phyloP scores from a whole-genome alignment of 495 filamentous ascomycete genomes.

The Aspergillus ostianus region DNA sequence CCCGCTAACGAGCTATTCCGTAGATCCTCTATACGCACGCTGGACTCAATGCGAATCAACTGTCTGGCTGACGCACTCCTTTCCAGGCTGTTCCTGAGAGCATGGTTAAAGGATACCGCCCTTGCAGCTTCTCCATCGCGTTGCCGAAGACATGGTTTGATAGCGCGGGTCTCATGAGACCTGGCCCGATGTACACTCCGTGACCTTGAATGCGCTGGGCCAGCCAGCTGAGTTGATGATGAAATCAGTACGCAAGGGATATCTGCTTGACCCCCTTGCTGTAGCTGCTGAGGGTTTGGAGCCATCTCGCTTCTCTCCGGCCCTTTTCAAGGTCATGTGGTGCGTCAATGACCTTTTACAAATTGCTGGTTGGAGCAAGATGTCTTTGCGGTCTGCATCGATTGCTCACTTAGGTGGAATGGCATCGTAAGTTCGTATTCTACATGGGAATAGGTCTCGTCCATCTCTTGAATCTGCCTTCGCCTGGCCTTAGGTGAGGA shows the following conservation, averaged over 20 bases:
- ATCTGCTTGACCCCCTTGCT: neutral
- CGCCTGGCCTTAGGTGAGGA: neutral
- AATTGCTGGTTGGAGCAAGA: neutral
- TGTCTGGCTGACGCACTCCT: neutral
- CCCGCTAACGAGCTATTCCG: neutral
- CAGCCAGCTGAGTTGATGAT: neutral
- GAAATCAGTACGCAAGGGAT: neutral
- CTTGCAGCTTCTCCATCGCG: neutral
- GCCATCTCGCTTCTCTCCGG: neutral
- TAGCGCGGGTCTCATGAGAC: neutral
- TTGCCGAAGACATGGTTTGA: neutral
- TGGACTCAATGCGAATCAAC: too few relatives aligned
- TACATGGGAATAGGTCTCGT: neutral
- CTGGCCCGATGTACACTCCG: neutral
- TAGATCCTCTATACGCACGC: too few relatives aligned
- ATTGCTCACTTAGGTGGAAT: neutral
- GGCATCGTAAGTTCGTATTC: neutral
- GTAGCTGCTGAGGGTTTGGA: neutral
- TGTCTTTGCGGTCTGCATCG: neutral
- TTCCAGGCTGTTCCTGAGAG: neutral
- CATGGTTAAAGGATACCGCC: neutral
- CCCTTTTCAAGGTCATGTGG: neutral
- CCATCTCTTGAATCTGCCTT: neutral
- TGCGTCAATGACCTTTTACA: neutral
- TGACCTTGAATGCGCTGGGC: neutral